Base-by-base conservation (phyloP, 2,329 filamentous ascomycete genomes). In the Blastomyces emzantsi region DNA sequence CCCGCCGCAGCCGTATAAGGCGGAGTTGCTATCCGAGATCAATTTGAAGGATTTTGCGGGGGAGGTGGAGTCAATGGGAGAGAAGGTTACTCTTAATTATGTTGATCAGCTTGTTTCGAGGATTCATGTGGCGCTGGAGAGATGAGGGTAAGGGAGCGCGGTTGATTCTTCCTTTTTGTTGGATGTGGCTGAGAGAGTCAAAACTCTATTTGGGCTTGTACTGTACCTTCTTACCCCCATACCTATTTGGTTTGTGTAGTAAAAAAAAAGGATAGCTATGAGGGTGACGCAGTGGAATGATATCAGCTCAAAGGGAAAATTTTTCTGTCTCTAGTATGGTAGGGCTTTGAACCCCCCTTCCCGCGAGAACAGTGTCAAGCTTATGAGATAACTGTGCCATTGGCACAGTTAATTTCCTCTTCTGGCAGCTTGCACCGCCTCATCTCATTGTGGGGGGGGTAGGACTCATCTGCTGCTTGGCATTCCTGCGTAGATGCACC, bases 1-100 rank as follows among this genome's bases (percentile, higher is more conserved):
- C 36, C 68, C 68, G 22, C 67, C 67, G 1, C 39, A 61, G 13
- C 66, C 64, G 19, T 69, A 67, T 43, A 66, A 65, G 33, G 63
- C 55, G 28, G 64, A 61, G 41, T 1, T 60, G 19, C 28, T 69
- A 5, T 60, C 22, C 39, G 59, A 62, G 13, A 64, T 69, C 54
- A 65, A 68, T 39, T 60, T 64, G 36, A 63, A 63, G 9, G 65
- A 68, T 1, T 61, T 64, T 39, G 62, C 64, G 33, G 65, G 64
- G 25, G 64, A 67, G 39, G 63, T 65, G 39, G 64, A 22, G 54
- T 22, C 64, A 45, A 45, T n/a, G 43, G 61, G 39, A 8, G 15
- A 47, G 39, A 25, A 41, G 19, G 5, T 58, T 9, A 41, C 22
- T 1, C n/a, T 58, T 43, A 5, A 13, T 0, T n/a, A 17, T 33